A percentile compares a stretch with the other conserved stretches of the same genome.
Evolutionary conservation across 768 basidiomycete genomes (phyloP).

Genomic region (Tylopilus cervinicoccineus): DNA sequence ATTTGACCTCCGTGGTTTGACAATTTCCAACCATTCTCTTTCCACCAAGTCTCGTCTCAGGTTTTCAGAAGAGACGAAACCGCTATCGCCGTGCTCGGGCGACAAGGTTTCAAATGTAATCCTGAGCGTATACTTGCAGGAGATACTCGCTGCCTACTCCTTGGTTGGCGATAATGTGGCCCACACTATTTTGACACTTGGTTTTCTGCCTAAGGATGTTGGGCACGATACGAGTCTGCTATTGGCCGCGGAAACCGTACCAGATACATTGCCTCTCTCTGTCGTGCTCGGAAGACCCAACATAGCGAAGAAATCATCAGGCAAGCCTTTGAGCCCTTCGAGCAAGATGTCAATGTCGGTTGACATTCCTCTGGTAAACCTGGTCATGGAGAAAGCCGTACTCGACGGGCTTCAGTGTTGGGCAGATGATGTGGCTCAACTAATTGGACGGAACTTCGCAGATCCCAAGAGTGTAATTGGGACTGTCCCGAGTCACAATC

Average conservation of each 20-base stretch:
- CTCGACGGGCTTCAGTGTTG: constrained; percentile 83
- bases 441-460: constrained; percentile 45
- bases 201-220: constrained; percentile 33
- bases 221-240: constrained; percentile 19
- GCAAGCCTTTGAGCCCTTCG: constrained; percentile 1
- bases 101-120: constrained; percentile 19
- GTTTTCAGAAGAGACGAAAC: constrained; percentile 24
- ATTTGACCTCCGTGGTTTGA: constrained; percentile 56
- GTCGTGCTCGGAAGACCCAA: constrained; percentile 17
- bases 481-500: constrained; percentile 43
- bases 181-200: constrained; percentile 47
- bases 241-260: constrained; percentile 20
- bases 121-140: constrained; percentile 39
- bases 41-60: constrained; percentile 23
- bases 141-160: constrained; percentile 50
- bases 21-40: constrained; percentile 31
- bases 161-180: constrained; percentile 38
- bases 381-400: constrained; percentile 55
- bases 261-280: constrained; percentile 18
- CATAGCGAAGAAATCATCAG: neutral
- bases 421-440: constrained; percentile 81
- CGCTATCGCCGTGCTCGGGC: neutral
- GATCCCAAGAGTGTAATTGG: constrained; percentile 24
- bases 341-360: constrained; percentile 20
- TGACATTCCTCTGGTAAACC: constrained; percentile 60